Conservation (phyloP, 225 moss, liverwort and hornwort species). For the Takakia lepidozioides region DNA sequence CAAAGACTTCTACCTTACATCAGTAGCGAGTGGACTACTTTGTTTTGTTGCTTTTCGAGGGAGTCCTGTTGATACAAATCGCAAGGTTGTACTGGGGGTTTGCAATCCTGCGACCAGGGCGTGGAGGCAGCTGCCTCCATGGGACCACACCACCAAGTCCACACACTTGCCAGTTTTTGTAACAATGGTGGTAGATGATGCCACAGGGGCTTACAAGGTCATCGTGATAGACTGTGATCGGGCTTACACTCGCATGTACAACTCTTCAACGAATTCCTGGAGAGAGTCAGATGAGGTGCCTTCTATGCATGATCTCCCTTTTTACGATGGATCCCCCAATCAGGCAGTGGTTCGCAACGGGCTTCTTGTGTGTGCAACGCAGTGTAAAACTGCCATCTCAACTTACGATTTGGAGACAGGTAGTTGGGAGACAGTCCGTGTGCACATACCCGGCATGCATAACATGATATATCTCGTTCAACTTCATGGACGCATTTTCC, state of each 20-base stretch:
- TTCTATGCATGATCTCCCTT: conserved; percentile 30
- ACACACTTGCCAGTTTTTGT: conserved; percentile 32
- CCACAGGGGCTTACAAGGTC: conserved; percentile 22
- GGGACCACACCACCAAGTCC: conserved; percentile 15
- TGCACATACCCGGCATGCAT: conserved; percentile 41
- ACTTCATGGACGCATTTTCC: conserved; percentile 40
- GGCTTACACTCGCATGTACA: conserved; percentile 17
- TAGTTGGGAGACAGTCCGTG: conserved; percentile 36
- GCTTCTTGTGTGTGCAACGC: conserved; percentile 32
- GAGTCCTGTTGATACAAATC: conserved; percentile 8
- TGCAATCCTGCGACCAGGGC: conserved; percentile 49
- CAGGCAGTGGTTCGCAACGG: conserved; percentile 26
- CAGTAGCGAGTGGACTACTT: conserved; percentile 35
- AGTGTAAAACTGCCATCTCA: conserved; percentile 52
- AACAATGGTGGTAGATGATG: conserved; percentile 53
- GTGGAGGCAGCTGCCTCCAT: conserved; percentile 24
- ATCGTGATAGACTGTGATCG: conserved; percentile 44
- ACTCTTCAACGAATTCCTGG: conserved; percentile 29
- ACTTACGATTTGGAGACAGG: conserved; percentile 36
- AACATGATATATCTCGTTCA: conserved; percentile 50
- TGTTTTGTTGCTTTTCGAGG: conserved; percentile 39
- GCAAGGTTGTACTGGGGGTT: conserved; percentile 41
- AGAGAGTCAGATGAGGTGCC: conserved; percentile 39
- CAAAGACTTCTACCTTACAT: conserved; percentile 40
- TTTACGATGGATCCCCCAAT: conserved; percentile 37